phyloP scores from a whole-genome alignment of 176 grass and related monocot species.

The Oryza australiensis region DNA sequence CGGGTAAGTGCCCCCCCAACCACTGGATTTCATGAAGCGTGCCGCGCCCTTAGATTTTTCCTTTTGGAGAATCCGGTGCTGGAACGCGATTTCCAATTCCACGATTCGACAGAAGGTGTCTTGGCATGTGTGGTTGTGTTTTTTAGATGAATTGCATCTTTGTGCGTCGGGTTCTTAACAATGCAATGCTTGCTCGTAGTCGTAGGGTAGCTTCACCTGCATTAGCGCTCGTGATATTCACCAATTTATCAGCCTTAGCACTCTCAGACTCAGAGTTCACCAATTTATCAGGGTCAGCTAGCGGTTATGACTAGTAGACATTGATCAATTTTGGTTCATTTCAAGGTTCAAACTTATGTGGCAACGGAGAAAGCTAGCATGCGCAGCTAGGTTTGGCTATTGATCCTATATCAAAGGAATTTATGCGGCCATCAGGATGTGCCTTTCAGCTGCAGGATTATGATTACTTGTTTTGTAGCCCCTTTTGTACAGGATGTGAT shows the following conservation, averaged over 20 bases:
- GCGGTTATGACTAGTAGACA: background rate
- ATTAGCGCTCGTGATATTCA: background rate
- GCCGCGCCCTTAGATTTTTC: background rate
- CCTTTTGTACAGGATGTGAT: background rate
- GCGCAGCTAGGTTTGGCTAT: background rate
- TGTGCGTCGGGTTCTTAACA: background rate
- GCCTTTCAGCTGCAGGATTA: background rate
- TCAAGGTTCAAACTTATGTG: background rate
- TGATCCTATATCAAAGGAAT: background rate
- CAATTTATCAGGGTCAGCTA: background rate
- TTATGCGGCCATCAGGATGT: background rate
- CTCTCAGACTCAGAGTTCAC: background rate
- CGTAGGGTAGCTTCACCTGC: background rate
- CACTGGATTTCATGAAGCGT: background rate
- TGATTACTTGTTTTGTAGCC: background rate
- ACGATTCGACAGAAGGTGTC: background rate
- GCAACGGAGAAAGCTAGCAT: background rate
- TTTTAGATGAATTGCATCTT: background rate
- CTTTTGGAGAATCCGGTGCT: slow-evolving; percentile 2
- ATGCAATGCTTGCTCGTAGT: background rate
- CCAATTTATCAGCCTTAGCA: background rate
- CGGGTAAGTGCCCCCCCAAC: slow-evolving; percentile 12
- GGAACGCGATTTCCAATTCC: background rate
- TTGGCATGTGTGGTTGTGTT: background rate
- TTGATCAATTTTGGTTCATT: background rate